Conservation (phyloP, 306 rosid genomes). For the Quercus engelmannii region DNA sequence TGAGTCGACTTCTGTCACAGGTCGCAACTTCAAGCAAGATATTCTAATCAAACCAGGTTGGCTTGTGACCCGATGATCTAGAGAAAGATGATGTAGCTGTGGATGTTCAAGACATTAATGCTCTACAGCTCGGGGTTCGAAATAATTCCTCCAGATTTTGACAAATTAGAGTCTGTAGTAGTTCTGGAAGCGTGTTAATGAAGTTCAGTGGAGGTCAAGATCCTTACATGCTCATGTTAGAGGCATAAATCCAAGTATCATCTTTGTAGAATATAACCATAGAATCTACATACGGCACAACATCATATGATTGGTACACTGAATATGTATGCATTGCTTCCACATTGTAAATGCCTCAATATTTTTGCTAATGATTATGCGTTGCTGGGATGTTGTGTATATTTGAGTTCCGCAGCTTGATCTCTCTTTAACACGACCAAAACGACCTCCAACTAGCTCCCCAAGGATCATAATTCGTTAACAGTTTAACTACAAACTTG, state of each 20-base stretch:
- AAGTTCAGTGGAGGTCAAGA: not conserved
- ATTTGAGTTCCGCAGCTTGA: not conserved
- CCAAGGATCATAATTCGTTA: no score
- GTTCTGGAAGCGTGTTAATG: not conserved
- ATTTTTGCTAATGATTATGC: not conserved
- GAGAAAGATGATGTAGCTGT: conserved; percentile 9
- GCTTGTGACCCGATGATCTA: conserved; percentile 69
- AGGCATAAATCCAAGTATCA: not conserved
- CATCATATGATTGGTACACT: not conserved
- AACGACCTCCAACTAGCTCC: no score
- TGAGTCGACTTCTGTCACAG: conserved; percentile 82
- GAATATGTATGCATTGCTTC: not conserved
- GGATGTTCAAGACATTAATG: not conserved
- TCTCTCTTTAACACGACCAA: no score
- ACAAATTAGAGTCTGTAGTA: not conserved
- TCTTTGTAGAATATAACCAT: not conserved
- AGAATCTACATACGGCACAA: not conserved
- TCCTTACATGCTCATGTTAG: not conserved
- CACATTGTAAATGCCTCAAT: not conserved
- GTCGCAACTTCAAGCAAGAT: conserved; percentile 86
- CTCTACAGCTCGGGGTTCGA: not conserved
- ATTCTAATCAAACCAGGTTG: conserved; percentile 80
- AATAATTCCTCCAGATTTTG: not conserved
- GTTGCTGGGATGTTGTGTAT: not conserved
- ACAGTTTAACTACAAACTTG: no score